Conservation (phyloP, 2,329 filamentous ascomycete genomes). For the Zymoseptoria tritici region DNA sequence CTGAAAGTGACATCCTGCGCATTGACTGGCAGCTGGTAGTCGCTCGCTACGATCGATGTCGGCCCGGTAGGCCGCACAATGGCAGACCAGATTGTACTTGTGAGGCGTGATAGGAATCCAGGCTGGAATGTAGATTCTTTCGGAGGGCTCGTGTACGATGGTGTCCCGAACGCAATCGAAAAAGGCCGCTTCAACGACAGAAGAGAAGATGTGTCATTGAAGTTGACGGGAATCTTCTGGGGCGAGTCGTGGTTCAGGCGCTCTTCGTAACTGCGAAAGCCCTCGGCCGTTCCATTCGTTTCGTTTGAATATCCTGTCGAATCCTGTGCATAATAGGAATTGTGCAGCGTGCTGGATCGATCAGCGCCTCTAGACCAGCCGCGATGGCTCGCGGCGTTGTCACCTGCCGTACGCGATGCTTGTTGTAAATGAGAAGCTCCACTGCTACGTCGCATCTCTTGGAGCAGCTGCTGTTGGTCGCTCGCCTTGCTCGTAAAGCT, state of each 20-base stretch:
- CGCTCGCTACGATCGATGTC: background rate
- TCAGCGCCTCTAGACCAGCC: background rate
- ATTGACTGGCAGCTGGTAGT: background rate
- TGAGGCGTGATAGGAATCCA: constrained; percentile 20
- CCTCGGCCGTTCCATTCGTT: constrained; percentile 3
- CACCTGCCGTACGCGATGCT: background rate
- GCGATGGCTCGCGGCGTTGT: background rate
- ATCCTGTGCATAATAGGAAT: background rate
- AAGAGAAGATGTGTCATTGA: constrained; percentile 21
- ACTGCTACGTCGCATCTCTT: constrained; percentile 13
- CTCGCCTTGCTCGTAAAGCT: constrained; percentile 20
- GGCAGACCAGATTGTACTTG: constrained; percentile 24
- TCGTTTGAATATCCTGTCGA: constrained; percentile 2
- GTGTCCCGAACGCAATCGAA: background rate
- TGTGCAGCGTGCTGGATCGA: background rate
- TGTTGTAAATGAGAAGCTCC: constrained; percentile 1
- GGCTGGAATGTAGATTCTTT: background rate
- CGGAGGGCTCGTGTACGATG: background rate
- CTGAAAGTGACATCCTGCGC: background rate
- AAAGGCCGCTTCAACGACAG: background rate
- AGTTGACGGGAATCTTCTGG: constrained; percentile 29
- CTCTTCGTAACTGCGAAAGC: constrained; percentile 28
- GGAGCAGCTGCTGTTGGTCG: constrained; percentile 25
- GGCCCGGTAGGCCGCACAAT: constrained; percentile 19
- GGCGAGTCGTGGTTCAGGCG: constrained; percentile 30